Conservation (phyloP, 306 rosid genomes). For the Inga oerstediana region DNA sequence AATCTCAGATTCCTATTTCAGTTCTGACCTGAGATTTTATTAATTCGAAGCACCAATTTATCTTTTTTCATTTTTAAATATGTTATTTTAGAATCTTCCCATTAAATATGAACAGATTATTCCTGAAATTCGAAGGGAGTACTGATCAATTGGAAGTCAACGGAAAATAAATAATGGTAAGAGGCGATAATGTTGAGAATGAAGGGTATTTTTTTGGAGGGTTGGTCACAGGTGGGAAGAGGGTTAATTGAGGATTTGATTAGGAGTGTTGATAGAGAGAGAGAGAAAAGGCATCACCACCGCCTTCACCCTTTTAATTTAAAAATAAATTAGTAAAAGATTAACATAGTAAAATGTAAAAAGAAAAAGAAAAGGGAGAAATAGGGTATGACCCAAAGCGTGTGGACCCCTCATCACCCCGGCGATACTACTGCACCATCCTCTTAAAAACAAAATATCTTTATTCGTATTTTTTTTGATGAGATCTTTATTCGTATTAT, state of each 20-base stretch:
- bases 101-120: no score
- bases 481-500: neutral
- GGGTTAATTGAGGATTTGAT: neutral
- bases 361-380: neutral
- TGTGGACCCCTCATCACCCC: constrained; percentile 46
- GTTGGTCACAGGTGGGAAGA: neutral
- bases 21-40: no score
- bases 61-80: no score
- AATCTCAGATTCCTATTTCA: no score
- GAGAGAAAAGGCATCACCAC: neutral
- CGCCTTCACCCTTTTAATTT: neutral
- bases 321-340: no score
- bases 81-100: no score
- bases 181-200: neutral
- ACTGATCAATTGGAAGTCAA: no score
- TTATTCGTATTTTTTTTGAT: no score
- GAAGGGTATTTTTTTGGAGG: neutral
- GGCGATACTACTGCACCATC: neutral
- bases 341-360: no score
- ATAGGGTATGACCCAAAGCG: constrained; percentile 31
- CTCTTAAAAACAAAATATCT: neutral
- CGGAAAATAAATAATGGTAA: no score
- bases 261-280: neutral
- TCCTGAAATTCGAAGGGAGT: no score
- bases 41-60: no score